Evolutionary conservation across 768 basidiomycete species (phyloP), one percentile per base, ranked within the genome.

Genomic region (Rhodotorula graminis): DNA sequence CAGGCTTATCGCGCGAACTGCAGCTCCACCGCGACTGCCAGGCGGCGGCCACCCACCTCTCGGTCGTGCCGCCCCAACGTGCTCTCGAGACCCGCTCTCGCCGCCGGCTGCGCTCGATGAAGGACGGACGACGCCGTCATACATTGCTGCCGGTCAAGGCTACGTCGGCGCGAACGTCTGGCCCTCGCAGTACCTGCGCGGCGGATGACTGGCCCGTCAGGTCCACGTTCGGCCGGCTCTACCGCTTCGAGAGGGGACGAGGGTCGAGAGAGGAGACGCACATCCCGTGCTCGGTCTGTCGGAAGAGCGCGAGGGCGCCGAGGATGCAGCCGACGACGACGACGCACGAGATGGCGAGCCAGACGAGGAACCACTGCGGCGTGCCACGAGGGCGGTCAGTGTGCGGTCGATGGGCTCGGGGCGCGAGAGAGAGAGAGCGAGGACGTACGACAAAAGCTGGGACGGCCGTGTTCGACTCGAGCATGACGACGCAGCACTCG

Each of bases 401-500:
- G 19, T 7, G 40, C 33, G 23, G 40, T 21, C 21, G 8, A 6
- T 2, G 21, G 5, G 8, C 19, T 2, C 33, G 25, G 4, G 46
- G 55, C 15, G n/a, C 2, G 19, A 25, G 27, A 12, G 31, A 40
- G 44, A 57, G 19, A 2, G 18, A 46, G 44, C 14, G 18, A 46
- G 23, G 31, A 21, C 29, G 40, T 47, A n/a, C 21, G 49, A 58
- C 25, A 11, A 16, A 40, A 3, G 65, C 65, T 0, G 57, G n/a
- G 4, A 52, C n/a, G 31, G 47, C 57, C 10, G 65, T 70, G 58
- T 70, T 49, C 2, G 69, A 59, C 50, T 70, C 62, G 33, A 60
- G 47, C 57, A 70, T 58, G 25, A 70, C 63, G 57, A 64, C 63
- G 57, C 69, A 70, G 69, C 69, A 70, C 11, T 50, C 56, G 63